Evolutionary conservation across 495 filamentous ascomycete genomes (phyloP).

Genomic region (Xylaria curta): DNA sequence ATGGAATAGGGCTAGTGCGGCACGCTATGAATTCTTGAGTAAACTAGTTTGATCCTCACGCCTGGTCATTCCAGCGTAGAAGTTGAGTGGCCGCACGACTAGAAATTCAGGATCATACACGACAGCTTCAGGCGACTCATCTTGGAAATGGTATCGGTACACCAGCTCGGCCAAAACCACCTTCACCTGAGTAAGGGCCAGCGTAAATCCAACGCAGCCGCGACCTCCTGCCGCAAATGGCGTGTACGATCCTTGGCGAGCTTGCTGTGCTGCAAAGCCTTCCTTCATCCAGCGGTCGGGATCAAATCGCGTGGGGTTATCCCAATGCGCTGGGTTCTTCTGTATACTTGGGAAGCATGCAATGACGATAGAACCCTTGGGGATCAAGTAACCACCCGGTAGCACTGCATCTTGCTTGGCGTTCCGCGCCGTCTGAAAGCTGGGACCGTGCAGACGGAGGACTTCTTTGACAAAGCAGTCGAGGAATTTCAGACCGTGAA

Average conservation of each 20-base stretch:
- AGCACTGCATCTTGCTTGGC: constrained; percentile 51
- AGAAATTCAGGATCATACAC: constrained; percentile 60
- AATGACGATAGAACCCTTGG: constrained; percentile 49
- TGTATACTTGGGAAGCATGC: constrained; percentile 52
- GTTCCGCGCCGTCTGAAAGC: constrained; percentile 55
- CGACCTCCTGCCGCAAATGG: constrained; percentile 53
- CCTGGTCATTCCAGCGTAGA: constrained; percentile 48
- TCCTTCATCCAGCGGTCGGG: constrained; percentile 55
- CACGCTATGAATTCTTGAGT: not conserved
- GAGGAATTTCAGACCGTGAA: constrained; percentile 45
- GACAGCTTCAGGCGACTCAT: constrained; percentile 41
- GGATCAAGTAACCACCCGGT: constrained; percentile 53
- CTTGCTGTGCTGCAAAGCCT: constrained; percentile 45
- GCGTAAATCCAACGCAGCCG: constrained; percentile 58
- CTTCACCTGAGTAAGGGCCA: constrained; percentile 53
- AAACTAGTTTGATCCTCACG: not conserved
- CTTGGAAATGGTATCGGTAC: constrained; percentile 52
- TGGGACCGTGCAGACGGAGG: constrained; percentile 54
- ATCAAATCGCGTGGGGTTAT: constrained; percentile 51
- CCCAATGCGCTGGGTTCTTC: constrained; percentile 52
- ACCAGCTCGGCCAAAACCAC: constrained; percentile 51
- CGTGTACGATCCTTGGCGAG: constrained; percentile 46
- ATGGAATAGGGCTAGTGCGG: not conserved
- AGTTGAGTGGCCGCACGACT: constrained; percentile 54
- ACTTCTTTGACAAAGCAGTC: constrained; percentile 60